phyloP scores from a whole-genome alignment of 768 basidiomycete species.

The Boletus pseudopeckii region DNA sequence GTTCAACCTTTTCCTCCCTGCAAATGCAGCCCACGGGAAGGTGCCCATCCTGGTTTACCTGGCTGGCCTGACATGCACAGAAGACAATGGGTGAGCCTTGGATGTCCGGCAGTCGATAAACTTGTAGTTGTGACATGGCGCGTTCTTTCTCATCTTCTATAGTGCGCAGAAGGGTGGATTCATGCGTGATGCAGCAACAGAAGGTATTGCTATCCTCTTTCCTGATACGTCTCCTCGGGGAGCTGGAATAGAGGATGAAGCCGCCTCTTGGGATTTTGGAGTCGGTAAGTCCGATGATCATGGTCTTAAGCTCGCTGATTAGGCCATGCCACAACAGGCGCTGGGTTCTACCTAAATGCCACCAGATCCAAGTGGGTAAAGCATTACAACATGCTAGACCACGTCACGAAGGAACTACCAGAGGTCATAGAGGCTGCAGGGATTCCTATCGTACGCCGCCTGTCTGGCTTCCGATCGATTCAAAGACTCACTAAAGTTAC shows the following conservation, averaged over 20 bases:
- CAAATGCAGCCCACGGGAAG: constrained; percentile 50
- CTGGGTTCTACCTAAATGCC: constrained; percentile 95
- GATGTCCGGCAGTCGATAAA: background rate
- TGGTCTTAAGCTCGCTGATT: constrained; percentile 1
- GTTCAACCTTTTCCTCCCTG: constrained; percentile 90
- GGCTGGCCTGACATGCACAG: constrained; percentile 85
- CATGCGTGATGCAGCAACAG: constrained; percentile 75
- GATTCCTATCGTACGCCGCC: constrained; percentile 66
- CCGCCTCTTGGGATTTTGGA: constrained; percentile 86
- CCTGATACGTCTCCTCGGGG: constrained; percentile 96
- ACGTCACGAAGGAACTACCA: constrained; percentile 83
- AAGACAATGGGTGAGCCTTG: constrained; percentile 79
- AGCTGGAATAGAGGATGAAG: constrained; percentile 80
- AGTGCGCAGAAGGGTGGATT: constrained; percentile 95
- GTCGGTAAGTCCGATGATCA: constrained; percentile 46
- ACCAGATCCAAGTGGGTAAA: constrained; percentile 68
- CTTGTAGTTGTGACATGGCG: background rate
- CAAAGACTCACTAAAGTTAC: background rate
- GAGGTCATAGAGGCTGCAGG: constrained; percentile 67
- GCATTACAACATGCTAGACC: constrained; percentile 87
- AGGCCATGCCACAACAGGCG: constrained; percentile 38
- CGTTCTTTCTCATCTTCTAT: background rate
- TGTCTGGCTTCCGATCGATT: background rate
- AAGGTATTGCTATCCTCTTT: constrained; percentile 85
- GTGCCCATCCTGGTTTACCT: constrained; percentile 81